These are phyloP conservation scores for Aspergillus sp. DNA, from an alignment of 2,329 filamentous ascomycete species.

Conservation along the genomic window DNA sequence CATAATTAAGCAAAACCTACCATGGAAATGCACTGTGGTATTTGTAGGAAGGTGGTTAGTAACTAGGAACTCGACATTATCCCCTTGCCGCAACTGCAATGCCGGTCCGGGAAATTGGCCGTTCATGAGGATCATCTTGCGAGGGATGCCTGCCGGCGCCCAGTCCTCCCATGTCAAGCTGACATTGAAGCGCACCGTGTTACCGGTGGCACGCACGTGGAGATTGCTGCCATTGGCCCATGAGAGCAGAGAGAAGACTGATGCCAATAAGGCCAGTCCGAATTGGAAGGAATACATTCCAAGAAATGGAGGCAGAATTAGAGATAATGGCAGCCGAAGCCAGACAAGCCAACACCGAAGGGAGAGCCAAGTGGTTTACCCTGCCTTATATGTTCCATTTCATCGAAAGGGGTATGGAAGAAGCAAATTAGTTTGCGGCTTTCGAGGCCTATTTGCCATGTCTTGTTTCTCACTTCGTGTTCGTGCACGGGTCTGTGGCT, in stretches of 20 bases:
- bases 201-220: constrained; percentile 9
- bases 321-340: too few species aligned
- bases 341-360: neutral
- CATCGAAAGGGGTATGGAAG: neutral
- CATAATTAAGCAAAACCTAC: constrained; percentile 14
- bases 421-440: neutral
- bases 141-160: constrained; percentile 29
- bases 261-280: constrained; percentile 9
- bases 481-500: neutral
- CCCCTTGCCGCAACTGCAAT: constrained; percentile 27
- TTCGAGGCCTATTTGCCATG: neutral
- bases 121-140: constrained; percentile 31
- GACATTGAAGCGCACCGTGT: constrained; percentile 30
- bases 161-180: constrained; percentile 35
- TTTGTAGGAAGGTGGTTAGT: constrained; percentile 27
- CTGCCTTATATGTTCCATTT: neutral
- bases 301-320: neutral
- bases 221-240: constrained; percentile 9
- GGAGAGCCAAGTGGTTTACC: neutral
- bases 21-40: constrained; percentile 35
- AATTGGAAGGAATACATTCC: constrained; percentile 10
- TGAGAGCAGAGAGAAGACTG: constrained; percentile 14
- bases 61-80: constrained; percentile 32
- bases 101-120: constrained; percentile 32
- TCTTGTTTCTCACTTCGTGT: neutral